Percentiles rank a stretch among this genome's conserved stretches.
Conservation (phyloP, 306 rosid species). For the apple (Malus domestica) region ASM211411v1 NC_041795.1:17741001-17741500, state of each 20-base stretch:
- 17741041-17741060: neutral
- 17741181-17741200: slow-evolving; percentile 11
- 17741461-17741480: neutral
- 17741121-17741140: neutral
- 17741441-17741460: slow-evolving; percentile 51
- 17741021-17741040: slow-evolving; percentile 4
- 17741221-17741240: slow-evolving; percentile 55
- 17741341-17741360: slow-evolving; percentile 23
- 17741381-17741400: slow-evolving; percentile 61
- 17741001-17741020: slow-evolving; percentile 60
- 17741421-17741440: slow-evolving; percentile 56
- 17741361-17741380: slow-evolving; percentile 51
- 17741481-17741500: slow-evolving; percentile 24
- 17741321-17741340: slow-evolving; percentile 78
- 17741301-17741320: slow-evolving; percentile 65
- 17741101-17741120: neutral
- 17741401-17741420: slow-evolving; percentile 63
- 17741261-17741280: slow-evolving; percentile 63
- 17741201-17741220: slow-evolving; percentile 49
- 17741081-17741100: no score
- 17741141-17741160: neutral
- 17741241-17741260: slow-evolving; percentile 57
- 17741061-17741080: neutral
- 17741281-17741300: slow-evolving; percentile 67
- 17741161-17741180: slow-evolving; percentile 11